Percentiles rank a stretch among this genome's conserved stretches.
Evolutionary conservation across 2,329 filamentous ascomycete genomes (phyloP).

Genomic region (Pseudogymnoascus sp.): DNA sequence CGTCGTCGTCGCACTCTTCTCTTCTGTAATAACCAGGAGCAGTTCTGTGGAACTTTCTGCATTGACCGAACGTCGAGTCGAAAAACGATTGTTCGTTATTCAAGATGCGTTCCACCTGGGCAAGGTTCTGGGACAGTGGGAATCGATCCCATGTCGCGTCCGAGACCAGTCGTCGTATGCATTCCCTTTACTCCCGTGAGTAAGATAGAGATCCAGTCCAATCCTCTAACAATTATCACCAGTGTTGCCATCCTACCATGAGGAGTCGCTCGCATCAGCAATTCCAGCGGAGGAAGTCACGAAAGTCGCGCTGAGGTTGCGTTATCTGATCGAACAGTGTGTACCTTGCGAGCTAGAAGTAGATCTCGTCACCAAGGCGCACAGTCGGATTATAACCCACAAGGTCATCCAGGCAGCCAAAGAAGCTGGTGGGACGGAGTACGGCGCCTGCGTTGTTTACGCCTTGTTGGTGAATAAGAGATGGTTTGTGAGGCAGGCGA

Average conservation of each 20-base stretch:
- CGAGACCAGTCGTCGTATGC: constrained; percentile 1
- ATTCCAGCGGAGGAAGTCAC: constrained; percentile 76
- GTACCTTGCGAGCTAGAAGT: constrained; percentile 86
- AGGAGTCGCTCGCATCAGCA: constrained; percentile 54
- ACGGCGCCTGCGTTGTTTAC: constrained; percentile 64
- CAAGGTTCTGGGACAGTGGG: not conserved
- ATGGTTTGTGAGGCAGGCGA: constrained; percentile 74
- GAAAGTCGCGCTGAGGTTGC: constrained; percentile 80
- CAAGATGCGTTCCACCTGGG: not conserved
- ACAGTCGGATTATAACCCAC: constrained; percentile 77
- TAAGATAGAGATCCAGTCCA: not conserved
- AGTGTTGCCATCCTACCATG: constrained; percentile 61
- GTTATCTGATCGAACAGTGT: constrained; percentile 82
- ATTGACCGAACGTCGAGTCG: not conserved
- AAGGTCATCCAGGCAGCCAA: constrained; percentile 74
- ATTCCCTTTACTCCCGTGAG: not conserved
- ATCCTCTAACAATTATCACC: not conserved
- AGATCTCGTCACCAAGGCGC: constrained; percentile 64
- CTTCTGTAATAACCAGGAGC: not conserved
- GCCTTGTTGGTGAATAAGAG: constrained; percentile 36
- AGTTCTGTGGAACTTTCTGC: not conserved
- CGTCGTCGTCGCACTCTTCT: not conserved
- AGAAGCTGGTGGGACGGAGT: constrained; percentile 69
- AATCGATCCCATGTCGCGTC: constrained; percentile 5
- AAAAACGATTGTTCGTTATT: not conserved